Evolutionary conservation across 2,329 filamentous ascomycete genomes (phyloP), one percentile per base, ranked within the genome.

Genomic region (Trichophyton benhamiae): DNA sequence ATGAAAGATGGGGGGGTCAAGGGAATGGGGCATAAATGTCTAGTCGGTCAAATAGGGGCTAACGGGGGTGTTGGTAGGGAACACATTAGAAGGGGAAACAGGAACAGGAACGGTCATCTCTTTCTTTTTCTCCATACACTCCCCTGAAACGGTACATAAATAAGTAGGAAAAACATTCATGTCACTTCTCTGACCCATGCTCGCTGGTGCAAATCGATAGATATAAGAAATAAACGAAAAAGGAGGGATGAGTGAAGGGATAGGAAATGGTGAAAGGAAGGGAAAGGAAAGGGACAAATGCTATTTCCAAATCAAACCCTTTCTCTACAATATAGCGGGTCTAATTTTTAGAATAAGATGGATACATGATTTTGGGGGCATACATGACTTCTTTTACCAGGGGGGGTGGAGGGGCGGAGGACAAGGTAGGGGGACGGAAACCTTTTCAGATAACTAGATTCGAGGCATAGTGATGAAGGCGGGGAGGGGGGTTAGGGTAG

Each of bases 351-450:
- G 11, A 38, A 60, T 65, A 67, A 68, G 65, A 42, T 58, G 55
- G 55, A 42, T 58, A 58, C 55, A 58, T 58, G 55, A 58, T 58
- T 58, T 58, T 58, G 33, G 55, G 55, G 55, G 55, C 55, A 58
- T 58, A 58, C 55, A 58, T 58, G 55, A 42, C 8, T 58, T 72
- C 64, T 66, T 67, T 38, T 38, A 38, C 8, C 33, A 9, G 33
- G 33, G 33, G 33, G 33, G 11, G 9, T 11, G 9, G 9, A 13
- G 69, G 61, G 62, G 59, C 33, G 8, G 33, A 9, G 65, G 62
- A 44, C 62, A 71, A 68, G 71, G 68, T 72, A 69, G 61, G 55
- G 61, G 61, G 64, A 49, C 62, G 59, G 57, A 63, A 65, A 64
- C 60, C 63, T 62, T 65, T 58, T 63, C 60, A 62, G 61, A 60